These are phyloP conservation scores for Quercus dentata DNA, from an alignment of 306 rosid species.

Conservation along the genomic window DNA sequence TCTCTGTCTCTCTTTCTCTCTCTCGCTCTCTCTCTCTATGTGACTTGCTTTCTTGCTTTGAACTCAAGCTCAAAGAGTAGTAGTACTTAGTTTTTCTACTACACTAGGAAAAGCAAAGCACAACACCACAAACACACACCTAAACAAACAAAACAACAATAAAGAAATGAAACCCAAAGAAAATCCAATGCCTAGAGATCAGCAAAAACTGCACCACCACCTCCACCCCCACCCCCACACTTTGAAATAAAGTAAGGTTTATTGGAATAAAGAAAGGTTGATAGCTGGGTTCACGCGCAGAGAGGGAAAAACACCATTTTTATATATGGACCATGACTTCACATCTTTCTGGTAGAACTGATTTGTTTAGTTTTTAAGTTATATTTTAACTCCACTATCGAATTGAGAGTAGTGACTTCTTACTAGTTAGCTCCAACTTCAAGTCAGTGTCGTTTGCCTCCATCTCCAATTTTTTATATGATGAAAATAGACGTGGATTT, in stretches of 20 bases:
- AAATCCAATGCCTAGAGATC: conserved; percentile 46
- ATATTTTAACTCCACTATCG: conserved; percentile 13
- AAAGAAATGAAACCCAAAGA: not conserved
- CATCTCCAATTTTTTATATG: not conserved
- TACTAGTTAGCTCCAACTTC: conserved; percentile 13
- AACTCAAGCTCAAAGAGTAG: conserved; percentile 33
- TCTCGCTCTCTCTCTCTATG: not conserved
- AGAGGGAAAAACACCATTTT: not conserved
- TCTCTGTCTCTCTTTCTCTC: conserved; percentile 9
- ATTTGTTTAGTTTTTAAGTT: not conserved
- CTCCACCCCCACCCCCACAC: conserved; percentile 16
- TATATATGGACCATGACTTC: not conserved
- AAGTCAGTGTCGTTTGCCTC: conserved; percentile 7
- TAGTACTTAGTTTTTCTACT: not conserved
- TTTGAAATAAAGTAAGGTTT: not conserved
- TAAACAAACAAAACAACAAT: not conserved
- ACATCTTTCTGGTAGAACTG: not conserved
- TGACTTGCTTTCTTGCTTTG: conserved; percentile 39
- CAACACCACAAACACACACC: not conserved
- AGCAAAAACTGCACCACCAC: conserved; percentile 34
- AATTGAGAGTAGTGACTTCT: not conserved
- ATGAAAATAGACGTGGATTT: not conserved
- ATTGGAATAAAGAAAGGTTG: conserved; percentile 15
- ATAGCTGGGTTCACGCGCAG: conserved; percentile 24
- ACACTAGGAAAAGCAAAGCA: conserved; percentile 9